A percentile compares a stretch with the other conserved stretches of the same genome.
phyloP scores from a whole-genome alignment of 1,284 basidiomycete species.

The Ganoderma sp. region DNA sequence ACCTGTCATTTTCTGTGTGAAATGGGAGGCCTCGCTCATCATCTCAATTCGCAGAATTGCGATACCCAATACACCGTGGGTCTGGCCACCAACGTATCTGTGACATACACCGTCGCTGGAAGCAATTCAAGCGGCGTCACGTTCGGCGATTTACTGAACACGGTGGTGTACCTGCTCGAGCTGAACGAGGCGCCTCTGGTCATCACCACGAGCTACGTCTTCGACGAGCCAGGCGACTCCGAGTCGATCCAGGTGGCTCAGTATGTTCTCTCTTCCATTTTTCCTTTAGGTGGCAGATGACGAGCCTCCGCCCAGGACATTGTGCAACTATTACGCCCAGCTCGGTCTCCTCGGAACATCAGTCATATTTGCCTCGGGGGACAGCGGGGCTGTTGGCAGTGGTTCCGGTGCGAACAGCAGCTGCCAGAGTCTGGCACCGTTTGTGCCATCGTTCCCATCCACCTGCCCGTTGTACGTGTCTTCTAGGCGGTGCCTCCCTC shows the following conservation, averaged over 20 bases:
- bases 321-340: constrained; percentile 39
- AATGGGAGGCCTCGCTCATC: background rate
- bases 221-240: constrained; percentile 50
- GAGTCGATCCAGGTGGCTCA: constrained; percentile 50
- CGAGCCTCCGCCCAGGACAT: constrained; percentile 18
- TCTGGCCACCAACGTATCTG: constrained; percentile 55
- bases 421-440: constrained; percentile 43
- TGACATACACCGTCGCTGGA: constrained; percentile 29
- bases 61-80: constrained; percentile 69
- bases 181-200: constrained; percentile 41
- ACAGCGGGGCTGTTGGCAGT: constrained; percentile 57
- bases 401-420: constrained; percentile 55
- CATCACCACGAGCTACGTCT: constrained; percentile 51
- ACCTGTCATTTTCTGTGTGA: no score
- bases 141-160: constrained; percentile 36
- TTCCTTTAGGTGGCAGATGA: background rate
- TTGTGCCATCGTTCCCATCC: constrained; percentile 73
- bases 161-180: constrained; percentile 40
- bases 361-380: constrained; percentile 70
- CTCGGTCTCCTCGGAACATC: constrained; percentile 63
- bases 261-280: constrained; percentile 43
- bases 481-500: background rate
- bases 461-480: constrained; percentile 50
- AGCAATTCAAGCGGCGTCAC: constrained; percentile 25
- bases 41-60: constrained; percentile 44